These are phyloP conservation scores for Neopestalotiopsis clavispora DNA, from an alignment of 2,329 filamentous ascomycete genomes.

Conservation along the genomic window DNA sequence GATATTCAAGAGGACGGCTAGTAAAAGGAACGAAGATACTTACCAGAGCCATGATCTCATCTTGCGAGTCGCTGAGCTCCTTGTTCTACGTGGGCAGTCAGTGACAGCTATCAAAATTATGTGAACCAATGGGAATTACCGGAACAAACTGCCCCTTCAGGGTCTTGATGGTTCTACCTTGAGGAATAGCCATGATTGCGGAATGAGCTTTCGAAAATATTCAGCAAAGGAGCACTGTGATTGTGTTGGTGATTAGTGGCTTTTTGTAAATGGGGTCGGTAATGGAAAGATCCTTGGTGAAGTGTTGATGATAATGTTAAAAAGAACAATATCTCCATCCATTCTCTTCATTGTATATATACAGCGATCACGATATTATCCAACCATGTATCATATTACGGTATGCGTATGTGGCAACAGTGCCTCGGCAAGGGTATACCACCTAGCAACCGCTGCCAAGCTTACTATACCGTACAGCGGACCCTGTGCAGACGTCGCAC, in stretches of 20 bases:
- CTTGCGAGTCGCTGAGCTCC: background rate
- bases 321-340: background rate
- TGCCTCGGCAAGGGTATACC: background rate
- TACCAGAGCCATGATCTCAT: conserved; percentile 1
- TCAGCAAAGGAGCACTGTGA: too few species aligned
- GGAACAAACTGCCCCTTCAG: background rate
- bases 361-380: background rate
- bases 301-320: background rate
- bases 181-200: background rate
- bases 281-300: background rate
- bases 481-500: background rate
- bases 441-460: background rate
- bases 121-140: background rate
- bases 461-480: background rate
- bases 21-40: background rate
- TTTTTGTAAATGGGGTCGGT: too few species aligned
- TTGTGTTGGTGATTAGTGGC: too few species aligned
- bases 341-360: background rate
- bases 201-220: background rate
- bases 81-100: background rate
- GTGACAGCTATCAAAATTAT: background rate
- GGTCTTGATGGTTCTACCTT: background rate
- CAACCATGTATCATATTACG: background rate
- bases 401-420: background rate
- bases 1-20: background rate